Evolutionary conservation across 2,329 filamentous ascomycete species (phyloP), one percentile per base, ranked within the genome.

Genomic region (Claviceps citrina): DNA sequence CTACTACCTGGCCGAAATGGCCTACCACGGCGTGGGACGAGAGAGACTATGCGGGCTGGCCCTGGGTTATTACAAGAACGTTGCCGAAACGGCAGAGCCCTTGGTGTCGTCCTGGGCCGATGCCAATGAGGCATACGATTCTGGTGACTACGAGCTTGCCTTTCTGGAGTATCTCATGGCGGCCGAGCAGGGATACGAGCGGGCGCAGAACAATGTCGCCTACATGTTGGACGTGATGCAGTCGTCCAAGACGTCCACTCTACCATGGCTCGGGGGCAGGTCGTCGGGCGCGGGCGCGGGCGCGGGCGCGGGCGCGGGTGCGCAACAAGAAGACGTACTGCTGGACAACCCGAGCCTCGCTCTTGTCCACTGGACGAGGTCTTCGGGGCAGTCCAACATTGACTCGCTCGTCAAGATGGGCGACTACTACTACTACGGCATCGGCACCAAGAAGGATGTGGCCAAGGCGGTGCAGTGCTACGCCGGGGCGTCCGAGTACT

Each of bases 331-430:
- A 22, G 50, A 46, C 51, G 54, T 47, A 45, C 57, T 74, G 7
- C 58, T 76, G 7, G 58, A 68, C 39, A 70, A 77, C 48, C 62
- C 72, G 1, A 56, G 60, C 5, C 60, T 94, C 3, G 86, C 86
- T 1, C 69, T 98, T 37, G 79, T 93, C 27, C 91, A 94, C 62
- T 98, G 87, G 84, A 95, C 89, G 0, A 78, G 91, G 27, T 95
- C 89, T 8, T 86, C 91, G 2, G 83, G 85, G 48, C 93, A 98
- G 56, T 74, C 79, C 35, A 98, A 98, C 49, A 81, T 93, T 34
- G 91, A 98, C 60, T 84, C 87, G 0, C 70, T 94, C 46, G 83
- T 98, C 48, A 98, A 98, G 63, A 94, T 96, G 82, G 91, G 91
- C 30, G 93, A 98, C 61, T 96, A 96, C 60, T 96, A 98, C 58